Base-by-base conservation (phyloP, 1,284 basidiomycete genomes). In the Papiliotrema flavescens region DNA sequence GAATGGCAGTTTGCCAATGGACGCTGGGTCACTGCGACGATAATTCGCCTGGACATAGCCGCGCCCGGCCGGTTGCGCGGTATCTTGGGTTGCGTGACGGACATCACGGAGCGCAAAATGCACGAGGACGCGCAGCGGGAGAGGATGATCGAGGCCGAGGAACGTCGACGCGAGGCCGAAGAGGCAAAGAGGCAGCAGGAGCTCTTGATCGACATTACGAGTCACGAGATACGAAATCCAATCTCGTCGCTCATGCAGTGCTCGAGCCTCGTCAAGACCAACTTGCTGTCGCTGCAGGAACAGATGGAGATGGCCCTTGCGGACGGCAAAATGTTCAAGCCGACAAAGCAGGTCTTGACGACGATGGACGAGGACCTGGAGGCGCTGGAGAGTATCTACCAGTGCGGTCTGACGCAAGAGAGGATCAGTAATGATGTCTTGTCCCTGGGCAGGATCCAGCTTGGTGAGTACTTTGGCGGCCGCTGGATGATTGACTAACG, bases 401-500 rank as follows among this genome's bases (percentile, higher is more conserved):
- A 72, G 51, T 72, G 70, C 52, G 77, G 77, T 28, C 59, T 78
- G 22, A 64, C 75, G 14, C 78, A 79, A 63, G 76, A 78, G 56
- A 66, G 76, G 35, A 78, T 79, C 47, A 72, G 72, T 36, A 78
- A 79, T 52, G 78, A 79, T 53, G 74, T 79, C 7, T 65, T 79
- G 17, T 77, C 77, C 8, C 60, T 79, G 14, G 77, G 76, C 9
- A 63, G 76, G 34, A 74, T 79, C 42, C 77, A 78, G 56, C 69
- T 79, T 14, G 67, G 63, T 67, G 41, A 49, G 61, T 47, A 20
- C 23, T 32, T 19, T 20, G 2, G 28, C 1, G 26, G 14, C 3
- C 28, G 24, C n/a, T 37, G 13, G 14, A 42, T 32, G 43, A 40
- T 40, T 49, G 22, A 22, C 17, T 47, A 17, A 48, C n/a, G 19